These are phyloP conservation scores for Asclepias syriaca DNA, from an alignment of 257 asterid genomes.

Conservation along the genomic window DNA sequence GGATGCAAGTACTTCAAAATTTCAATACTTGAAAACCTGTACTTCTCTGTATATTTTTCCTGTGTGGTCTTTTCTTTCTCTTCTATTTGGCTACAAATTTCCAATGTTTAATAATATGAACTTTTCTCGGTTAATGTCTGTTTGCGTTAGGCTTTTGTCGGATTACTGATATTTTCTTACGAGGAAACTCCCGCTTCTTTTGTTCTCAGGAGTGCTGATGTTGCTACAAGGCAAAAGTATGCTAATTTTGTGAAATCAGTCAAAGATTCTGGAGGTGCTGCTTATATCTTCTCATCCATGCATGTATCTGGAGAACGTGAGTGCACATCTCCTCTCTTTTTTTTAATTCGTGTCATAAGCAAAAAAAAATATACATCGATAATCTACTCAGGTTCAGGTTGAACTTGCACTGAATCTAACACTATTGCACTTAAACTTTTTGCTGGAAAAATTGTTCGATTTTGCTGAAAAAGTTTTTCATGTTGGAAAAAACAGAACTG, in stretches of 20 bases:
- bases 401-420: neutral
- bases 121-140: neutral
- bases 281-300: slow-evolving; percentile 87
- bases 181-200: neutral
- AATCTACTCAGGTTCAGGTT: neutral
- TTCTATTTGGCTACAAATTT: neutral
- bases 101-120: neutral
- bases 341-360: neutral
- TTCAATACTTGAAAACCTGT: neutral
- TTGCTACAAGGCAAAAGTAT: slow-evolving; percentile 63
- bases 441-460: neutral
- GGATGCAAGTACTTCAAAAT: neutral
- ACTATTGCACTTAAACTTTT: neutral
- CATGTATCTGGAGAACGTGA: slow-evolving; percentile 98
- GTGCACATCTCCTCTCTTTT: slow-evolving; percentile 20
- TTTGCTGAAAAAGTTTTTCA: neutral
- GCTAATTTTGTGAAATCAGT: slow-evolving; percentile 73
- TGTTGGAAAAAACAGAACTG: slow-evolving; percentile 43
- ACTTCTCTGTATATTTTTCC: neutral
- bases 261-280: slow-evolving; percentile 76
- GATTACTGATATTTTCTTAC: neutral
- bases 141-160: neutral
- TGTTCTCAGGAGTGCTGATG: slow-evolving; percentile 62
- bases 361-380: neutral
- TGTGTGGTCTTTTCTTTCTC: neutral